Percentiles rank a stretch among this genome's conserved stretches.
These are phyloP conservation scores for Globisporangium carolinianum DNA, from an alignment of 352 stramenopile species.

Conservation along the genomic window DNA sequence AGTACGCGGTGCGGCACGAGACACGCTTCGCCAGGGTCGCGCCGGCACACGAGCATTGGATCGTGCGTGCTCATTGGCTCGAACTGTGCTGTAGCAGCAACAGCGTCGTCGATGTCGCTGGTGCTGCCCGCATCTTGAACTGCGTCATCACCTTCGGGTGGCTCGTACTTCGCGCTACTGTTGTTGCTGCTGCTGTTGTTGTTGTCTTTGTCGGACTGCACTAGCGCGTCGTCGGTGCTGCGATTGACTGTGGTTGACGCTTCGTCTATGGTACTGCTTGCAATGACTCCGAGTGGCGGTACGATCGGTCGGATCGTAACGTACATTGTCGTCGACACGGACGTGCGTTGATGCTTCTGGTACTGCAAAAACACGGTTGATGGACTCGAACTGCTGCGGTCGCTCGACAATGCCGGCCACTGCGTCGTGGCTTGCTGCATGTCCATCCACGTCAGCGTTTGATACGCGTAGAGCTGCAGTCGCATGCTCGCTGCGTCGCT, in stretches of 20 bases:
- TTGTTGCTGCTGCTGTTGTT: not conserved
- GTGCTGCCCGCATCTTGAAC: not conserved
- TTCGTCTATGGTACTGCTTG: not conserved
- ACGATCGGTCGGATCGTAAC: constrained; percentile 8
- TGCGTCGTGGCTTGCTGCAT: constrained; percentile 45
- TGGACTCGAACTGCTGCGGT: no score
- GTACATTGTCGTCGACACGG: constrained; percentile 6
- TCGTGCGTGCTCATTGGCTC: constrained; percentile 10
- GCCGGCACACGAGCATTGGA: constrained; percentile 23
- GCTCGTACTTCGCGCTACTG: not conserved
- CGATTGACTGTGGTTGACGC: not conserved
- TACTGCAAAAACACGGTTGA: constrained; percentile 55
- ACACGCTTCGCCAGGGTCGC: constrained; percentile 31
- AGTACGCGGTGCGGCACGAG: constrained; percentile 52
- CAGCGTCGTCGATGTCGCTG: not conserved
- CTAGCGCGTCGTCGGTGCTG: not conserved
- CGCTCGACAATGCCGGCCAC: constrained; percentile 11
- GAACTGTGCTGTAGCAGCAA: no score
- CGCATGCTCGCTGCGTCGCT: constrained; percentile 10
- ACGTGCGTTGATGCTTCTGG: constrained; percentile 30
- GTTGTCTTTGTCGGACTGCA: not conserved
- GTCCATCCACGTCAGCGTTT: constrained; percentile 55
- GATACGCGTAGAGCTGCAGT: constrained; percentile 53
- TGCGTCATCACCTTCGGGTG: not conserved
- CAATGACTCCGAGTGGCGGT: constrained; percentile 2